Percentiles rank a stretch among this genome's conserved stretches.
These are phyloP conservation scores for Hysterangium stoloniferum DNA, from an alignment of 768 basidiomycete genomes.

Conservation along the genomic window DNA sequence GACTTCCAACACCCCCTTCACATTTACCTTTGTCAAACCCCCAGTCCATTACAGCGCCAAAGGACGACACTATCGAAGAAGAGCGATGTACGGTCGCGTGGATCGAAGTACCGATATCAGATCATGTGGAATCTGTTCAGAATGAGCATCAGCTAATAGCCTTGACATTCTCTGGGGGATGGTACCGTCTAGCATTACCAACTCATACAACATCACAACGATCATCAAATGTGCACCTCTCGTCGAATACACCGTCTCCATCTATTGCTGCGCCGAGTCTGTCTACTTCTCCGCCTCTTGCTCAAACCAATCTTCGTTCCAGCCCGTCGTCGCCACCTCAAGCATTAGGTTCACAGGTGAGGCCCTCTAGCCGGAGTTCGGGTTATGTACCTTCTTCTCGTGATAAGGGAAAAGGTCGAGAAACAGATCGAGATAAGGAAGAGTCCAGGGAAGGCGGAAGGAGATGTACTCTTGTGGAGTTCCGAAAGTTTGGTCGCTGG, in stretches of 20 bases:
- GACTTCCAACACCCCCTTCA: constrained; percentile 77
- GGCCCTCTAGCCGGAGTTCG: constrained; percentile 18
- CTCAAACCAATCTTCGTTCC: constrained; percentile 31
- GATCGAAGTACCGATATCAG: constrained; percentile 46
- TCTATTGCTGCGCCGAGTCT: constrained; percentile 18
- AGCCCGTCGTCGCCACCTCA: not conserved
- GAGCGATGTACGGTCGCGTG: constrained; percentile 86
- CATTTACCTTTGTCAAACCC: constrained; percentile 68
- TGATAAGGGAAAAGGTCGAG: constrained; percentile 54
- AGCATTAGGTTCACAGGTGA: not conserved
- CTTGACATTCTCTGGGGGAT: constrained; percentile 83
- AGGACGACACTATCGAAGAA: constrained; percentile 51
- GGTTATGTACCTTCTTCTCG: constrained; percentile 48
- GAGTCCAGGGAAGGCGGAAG: constrained; percentile 44
- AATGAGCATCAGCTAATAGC: constrained; percentile 73
- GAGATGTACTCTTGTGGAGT: constrained; percentile 68
- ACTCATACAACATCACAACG: constrained; percentile 18
- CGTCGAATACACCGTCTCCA: constrained; percentile 10
- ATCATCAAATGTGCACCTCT: constrained; percentile 21
- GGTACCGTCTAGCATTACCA: constrained; percentile 78
- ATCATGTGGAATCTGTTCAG: constrained; percentile 16
- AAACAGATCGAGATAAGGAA: constrained; percentile 49
- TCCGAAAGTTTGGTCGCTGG: constrained; percentile 77
- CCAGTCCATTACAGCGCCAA: constrained; percentile 45
- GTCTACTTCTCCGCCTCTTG: constrained; percentile 38